phyloP scores from a whole-genome alignment of 2,329 filamentous ascomycete species.

The Verticillium zaregamsianum region DNA sequence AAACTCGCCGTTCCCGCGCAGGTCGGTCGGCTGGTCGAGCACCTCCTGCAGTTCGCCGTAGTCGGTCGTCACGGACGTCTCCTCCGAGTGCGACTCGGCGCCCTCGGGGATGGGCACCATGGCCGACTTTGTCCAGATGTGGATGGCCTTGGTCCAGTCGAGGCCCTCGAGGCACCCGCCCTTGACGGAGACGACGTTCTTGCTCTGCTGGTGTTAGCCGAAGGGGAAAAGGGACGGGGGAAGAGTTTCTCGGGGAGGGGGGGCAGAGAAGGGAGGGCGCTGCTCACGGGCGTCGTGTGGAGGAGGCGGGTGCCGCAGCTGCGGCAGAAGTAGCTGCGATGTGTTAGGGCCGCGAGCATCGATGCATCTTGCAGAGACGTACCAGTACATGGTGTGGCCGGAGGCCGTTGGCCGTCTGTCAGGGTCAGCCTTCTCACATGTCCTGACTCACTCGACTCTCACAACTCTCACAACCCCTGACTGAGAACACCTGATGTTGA shows the following conservation, averaged over 20 bases:
- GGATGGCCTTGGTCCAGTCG: conserved; percentile 55
- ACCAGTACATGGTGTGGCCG: conserved; percentile 57
- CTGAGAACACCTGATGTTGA: background rate
- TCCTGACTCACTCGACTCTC: background rate
- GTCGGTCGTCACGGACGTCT: conserved; percentile 32
- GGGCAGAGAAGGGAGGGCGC: conserved; percentile 17
- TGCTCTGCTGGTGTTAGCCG: conserved; percentile 32
- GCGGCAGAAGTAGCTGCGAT: conserved; percentile 58
- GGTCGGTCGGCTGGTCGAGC: conserved; percentile 41
- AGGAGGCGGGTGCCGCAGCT: conserved; percentile 62
- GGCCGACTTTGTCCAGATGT: conserved; percentile 65
- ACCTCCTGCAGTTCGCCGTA: conserved; percentile 40
- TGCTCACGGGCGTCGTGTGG: conserved; percentile 51
- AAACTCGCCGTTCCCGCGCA: conserved; percentile 28
- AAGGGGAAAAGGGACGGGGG: background rate
- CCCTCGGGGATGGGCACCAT: conserved; percentile 67
- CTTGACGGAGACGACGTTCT: conserved; percentile 61
- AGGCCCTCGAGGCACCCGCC: conserved; percentile 63
- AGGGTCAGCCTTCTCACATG: background rate
- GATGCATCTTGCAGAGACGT: conserved; percentile 12
- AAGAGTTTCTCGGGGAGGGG: background rate
- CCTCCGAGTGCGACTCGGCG: conserved; percentile 51
- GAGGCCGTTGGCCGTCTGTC: conserved; percentile 52
- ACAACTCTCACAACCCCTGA: background rate
- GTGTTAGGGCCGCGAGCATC: background rate